Base-by-base conservation (phyloP, 306 rosid genomes). In the Acmispon strigosus region DNA sequence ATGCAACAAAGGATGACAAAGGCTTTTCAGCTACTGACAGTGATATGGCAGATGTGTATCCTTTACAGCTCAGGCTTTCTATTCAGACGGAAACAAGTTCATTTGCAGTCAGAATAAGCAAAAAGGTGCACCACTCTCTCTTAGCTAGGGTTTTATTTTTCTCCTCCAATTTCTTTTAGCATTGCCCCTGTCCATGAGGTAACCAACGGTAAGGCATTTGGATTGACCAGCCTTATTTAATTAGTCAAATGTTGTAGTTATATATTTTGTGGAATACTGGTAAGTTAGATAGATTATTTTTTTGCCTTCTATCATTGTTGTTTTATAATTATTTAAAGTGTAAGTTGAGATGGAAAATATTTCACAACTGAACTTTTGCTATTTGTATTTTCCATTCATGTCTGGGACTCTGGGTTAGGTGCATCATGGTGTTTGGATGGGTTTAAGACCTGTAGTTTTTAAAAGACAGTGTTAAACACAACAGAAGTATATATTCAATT, bases 41-140 rank as follows among this genome's bases (percentile, higher is more conserved):
- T 80, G 90, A 89, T 84, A 91, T 87, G 75, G 76, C 81, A 7
- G 99, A 91, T 80, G 96, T 94, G 69, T 94, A 94, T 84, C 99
- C 99, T 24, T 85, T 94, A 66, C 95, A 91, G 65, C 97, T 94
- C 43, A 84, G 95, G 81, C 92, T 94, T 79, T 91, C 92, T 53
- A 81, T 85, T 78, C 86, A 76, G 74, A 86, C 76, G 63, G 97
- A 91, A 77, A 80, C 89, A 57, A 82, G 79, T 80, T 84, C 92
- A 19, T 79, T 91, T 78, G 99, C 90, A 77, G 88, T 89, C 51
- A 89, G 86, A 83, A 86, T 94, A 77, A 89, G 96, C 84, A 94
- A 94, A 82, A 94, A 91, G 99, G 99, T 94, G 14, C 55, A 65
- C 19, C 51, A 27, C 41, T 34, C 16, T 76, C 49, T 66, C 66